phyloP scores from a whole-genome alignment of 1,284 basidiomycete species.

The Apiotrichum sp. region DNA sequence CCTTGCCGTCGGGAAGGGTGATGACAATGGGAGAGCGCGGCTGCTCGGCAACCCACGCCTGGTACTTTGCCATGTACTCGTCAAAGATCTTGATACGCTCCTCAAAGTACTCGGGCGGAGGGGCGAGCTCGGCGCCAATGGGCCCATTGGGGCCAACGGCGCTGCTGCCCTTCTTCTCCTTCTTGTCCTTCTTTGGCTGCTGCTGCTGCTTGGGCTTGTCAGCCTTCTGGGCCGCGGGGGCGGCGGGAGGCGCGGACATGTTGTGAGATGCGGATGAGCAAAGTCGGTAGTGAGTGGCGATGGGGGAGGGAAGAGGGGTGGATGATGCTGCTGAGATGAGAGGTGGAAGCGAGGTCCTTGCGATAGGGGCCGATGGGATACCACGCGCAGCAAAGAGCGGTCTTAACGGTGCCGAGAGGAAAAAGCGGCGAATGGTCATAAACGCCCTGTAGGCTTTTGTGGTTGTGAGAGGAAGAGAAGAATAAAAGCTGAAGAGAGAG shows the following conservation, averaged over 20 bases:
- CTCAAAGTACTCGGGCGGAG: slow-evolving; percentile 79
- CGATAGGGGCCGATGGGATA: slow-evolving; percentile 1
- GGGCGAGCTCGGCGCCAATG: slow-evolving; percentile 57
- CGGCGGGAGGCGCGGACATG: slow-evolving; percentile 3
- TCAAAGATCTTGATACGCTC: slow-evolving; percentile 88
- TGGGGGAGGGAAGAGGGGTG: not conserved
- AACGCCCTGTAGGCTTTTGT: slow-evolving; percentile 2
- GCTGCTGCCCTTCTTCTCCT: slow-evolving; percentile 38
- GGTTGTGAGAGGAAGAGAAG: not conserved
- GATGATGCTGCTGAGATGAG: not conserved
- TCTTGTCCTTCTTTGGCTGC: slow-evolving; percentile 35
- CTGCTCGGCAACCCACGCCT: slow-evolving; percentile 74
- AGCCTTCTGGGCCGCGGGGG: slow-evolving; percentile 1
- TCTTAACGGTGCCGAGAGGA: slow-evolving; percentile 6
- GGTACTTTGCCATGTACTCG: slow-evolving; percentile 77
- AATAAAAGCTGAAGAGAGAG: no score
- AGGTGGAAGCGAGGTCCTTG: not conserved
- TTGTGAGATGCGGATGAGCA: slow-evolving; percentile 6
- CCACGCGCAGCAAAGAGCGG: not conserved
- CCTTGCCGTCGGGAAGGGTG: slow-evolving; percentile 81
- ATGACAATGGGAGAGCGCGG: slow-evolving; percentile 75
- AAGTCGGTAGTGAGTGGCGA: slow-evolving; percentile 1
- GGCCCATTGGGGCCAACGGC: not conserved
- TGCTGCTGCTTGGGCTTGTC: slow-evolving; percentile 3
- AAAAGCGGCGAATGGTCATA: slow-evolving; percentile 12